These are phyloP conservation scores for Suillus decipiens DNA, from an alignment of 768 basidiomycete species.

Conservation along the genomic window DNA sequence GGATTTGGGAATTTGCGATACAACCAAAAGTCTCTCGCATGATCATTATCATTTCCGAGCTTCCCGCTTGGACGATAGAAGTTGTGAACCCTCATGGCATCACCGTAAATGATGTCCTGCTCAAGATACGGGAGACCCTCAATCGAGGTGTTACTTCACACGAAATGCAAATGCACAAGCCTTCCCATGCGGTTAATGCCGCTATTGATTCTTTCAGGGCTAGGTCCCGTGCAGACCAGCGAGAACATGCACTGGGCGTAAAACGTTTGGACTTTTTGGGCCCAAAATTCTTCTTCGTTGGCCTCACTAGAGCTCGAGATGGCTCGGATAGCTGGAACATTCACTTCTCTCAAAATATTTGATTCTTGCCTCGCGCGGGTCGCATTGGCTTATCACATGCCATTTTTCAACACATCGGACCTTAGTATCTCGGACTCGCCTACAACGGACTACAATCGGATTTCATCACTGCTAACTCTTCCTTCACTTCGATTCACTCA, in stretches of 20 bases:
- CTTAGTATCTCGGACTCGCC: background rate
- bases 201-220: constrained; percentile 33
- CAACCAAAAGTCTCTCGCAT: constrained; percentile 21
- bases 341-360: constrained; percentile 22
- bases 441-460: background rate
- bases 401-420: background rate
- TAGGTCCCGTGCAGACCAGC: constrained; percentile 30
- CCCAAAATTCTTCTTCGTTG: constrained; percentile 30
- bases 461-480: background rate
- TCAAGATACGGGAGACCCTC: constrained; percentile 29
- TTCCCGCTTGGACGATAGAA: constrained; percentile 33
- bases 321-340: constrained; percentile 34
- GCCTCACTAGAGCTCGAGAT: constrained; percentile 28
- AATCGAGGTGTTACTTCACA: constrained; percentile 24
- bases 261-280: constrained; percentile 43
- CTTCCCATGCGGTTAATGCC: constrained; percentile 22
- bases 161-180: constrained; percentile 20
- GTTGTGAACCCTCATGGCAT: constrained; percentile 30
- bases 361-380: constrained; percentile 4
- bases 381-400: background rate
- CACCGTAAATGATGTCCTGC: constrained; percentile 31
- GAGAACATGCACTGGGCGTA: constrained; percentile 40
- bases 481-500: background rate
- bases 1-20: constrained; percentile 25
- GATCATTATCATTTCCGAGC: constrained; percentile 21